Percentiles rank a stretch among this genome's conserved stretches.
Evolutionary conservation across 2,329 filamentous ascomycete species (phyloP).

Genomic region (Ascocoryne sarcoides): DNA sequence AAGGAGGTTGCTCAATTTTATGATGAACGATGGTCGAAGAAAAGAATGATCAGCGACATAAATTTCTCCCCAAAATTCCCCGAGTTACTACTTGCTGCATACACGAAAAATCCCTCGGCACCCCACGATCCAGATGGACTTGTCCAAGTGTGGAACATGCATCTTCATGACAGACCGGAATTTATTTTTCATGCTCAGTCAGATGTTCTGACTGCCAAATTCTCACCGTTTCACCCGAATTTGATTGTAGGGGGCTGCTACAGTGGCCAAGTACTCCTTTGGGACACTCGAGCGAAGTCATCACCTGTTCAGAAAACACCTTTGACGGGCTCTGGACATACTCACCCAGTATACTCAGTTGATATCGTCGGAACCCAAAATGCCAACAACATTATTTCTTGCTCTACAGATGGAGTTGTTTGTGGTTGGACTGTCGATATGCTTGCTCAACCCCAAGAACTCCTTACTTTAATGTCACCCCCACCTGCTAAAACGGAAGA

Average conservation of each 20-base stretch:
- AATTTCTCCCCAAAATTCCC: constrained; percentile 95
- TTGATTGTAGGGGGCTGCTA: constrained; percentile 94
- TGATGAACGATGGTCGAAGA: constrained; percentile 92
- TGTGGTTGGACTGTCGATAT: constrained; percentile 98
- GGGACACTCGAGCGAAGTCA: constrained; percentile 88
- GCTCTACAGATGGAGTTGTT: constrained; percentile 91
- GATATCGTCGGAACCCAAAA: constrained; percentile 97
- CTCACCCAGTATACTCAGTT: constrained; percentile 91
- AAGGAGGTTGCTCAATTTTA: constrained; percentile 91
- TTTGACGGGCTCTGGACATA: constrained; percentile 87
- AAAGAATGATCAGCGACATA: constrained; percentile 91
- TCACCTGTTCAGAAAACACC: constrained; percentile 93
- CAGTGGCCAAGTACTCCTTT: constrained; percentile 89
- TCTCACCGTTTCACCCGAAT: constrained; percentile 97
- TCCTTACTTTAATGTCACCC: constrained; percentile 78
- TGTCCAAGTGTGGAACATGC: constrained; percentile 93
- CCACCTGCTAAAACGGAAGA: constrained; percentile 87
- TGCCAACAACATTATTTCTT: constrained; percentile 96
- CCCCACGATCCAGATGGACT: constrained; percentile 90
- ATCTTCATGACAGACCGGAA: constrained; percentile 88
- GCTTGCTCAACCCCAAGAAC: constrained; percentile 92
- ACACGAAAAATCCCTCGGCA: constrained; percentile 94
- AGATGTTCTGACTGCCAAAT: constrained; percentile 89
- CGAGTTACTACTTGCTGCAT: constrained; percentile 85
- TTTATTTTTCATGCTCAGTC: constrained; percentile 96